These are phyloP conservation scores for Colletotrichum phormii DNA, from an alignment of 2,329 filamentous ascomycete genomes.

Conservation along the genomic window DNA sequence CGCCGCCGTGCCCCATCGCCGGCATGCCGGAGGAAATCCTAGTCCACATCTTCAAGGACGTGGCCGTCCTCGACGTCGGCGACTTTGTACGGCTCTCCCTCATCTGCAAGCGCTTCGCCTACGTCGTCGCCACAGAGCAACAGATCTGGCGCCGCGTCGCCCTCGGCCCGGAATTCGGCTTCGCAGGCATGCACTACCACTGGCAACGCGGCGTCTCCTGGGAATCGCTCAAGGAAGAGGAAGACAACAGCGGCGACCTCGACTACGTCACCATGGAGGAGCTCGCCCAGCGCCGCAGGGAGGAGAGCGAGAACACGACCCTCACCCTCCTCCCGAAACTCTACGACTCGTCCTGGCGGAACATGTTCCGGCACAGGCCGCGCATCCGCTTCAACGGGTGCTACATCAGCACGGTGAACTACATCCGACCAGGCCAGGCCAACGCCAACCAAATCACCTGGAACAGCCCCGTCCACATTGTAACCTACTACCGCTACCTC, in stretches of 20 bases:
- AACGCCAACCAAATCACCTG: conserved; percentile 79
- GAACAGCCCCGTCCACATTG: conserved; percentile 88
- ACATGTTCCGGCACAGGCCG: conserved; percentile 84
- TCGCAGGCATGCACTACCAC: conserved; percentile 84
- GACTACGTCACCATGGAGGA: conserved; percentile 51
- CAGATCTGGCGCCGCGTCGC: conserved; percentile 86
- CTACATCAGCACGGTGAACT: conserved; percentile 98
- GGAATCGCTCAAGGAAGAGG: conserved; percentile 58
- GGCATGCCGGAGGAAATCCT: conserved; percentile 86
- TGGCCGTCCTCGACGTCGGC: conserved; percentile 80
- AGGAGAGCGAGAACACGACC: conserved; percentile 51
- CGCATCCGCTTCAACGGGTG: conserved; percentile 93
- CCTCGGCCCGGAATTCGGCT: conserved; percentile 78
- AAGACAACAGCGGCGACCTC: conserved; percentile 46
- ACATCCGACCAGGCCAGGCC: conserved; percentile 83
- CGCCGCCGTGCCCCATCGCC: conserved; percentile 84
- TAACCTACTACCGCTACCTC: conserved; percentile 97
- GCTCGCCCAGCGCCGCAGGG: conserved; percentile 46
- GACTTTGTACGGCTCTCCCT: conserved; percentile 80
- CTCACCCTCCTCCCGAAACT: conserved; percentile 54
- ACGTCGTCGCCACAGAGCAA: conserved; percentile 85
- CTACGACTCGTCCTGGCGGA: conserved; percentile 67
- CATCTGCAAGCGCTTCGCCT: conserved; percentile 90
- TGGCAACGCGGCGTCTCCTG: conserved; percentile 74
- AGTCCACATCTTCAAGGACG: conserved; percentile 78